A percentile compares a stretch with the other conserved stretches of the same genome.
Conservation (phyloP, 129 eudicot species). For the Smallanthus sonchifolius region DNA sequence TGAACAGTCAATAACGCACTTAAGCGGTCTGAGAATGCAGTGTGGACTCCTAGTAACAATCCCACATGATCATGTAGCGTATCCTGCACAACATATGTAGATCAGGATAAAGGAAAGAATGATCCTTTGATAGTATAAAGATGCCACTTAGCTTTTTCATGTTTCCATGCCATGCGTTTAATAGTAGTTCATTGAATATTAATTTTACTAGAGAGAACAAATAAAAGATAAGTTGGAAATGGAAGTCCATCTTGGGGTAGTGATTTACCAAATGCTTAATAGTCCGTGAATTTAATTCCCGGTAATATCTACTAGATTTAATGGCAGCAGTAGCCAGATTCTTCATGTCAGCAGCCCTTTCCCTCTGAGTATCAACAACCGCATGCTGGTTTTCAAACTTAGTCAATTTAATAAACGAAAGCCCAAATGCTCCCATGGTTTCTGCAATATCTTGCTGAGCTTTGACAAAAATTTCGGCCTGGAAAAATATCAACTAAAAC, state of each 20-base stretch:
- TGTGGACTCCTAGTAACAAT: slow-evolving; percentile 61
- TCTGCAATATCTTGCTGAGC: slow-evolving; percentile 85
- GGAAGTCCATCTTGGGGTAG: neutral
- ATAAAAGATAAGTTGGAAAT: neutral
- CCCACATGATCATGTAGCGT: slow-evolving; percentile 77
- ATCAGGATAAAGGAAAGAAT: neutral
- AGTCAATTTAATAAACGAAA: slow-evolving; percentile 70
- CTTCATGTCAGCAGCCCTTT: slow-evolving; percentile 74
- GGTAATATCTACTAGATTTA: slow-evolving; percentile 67
- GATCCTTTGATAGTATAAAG: neutral
- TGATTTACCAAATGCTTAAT: slow-evolving; percentile 64
- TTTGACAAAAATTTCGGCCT: slow-evolving; percentile 84
- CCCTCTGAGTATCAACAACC: slow-evolving; percentile 47
- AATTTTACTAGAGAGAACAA: neutral
- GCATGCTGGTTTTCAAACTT: slow-evolving; percentile 86
- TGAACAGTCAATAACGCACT: slow-evolving; percentile 85
- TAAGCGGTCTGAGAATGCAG: slow-evolving; percentile 85
- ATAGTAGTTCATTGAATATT: neutral
- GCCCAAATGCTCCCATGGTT: slow-evolving; percentile 85
- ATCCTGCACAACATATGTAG: slow-evolving; percentile 51
- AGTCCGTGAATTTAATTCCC: slow-evolving; percentile 70
- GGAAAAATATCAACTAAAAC: neutral
- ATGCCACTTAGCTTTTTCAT: neutral
- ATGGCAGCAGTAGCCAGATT: slow-evolving; percentile 77
- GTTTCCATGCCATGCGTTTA: neutral